Evolutionary conservation across 1,284 basidiomycete species (phyloP), one percentile per base, ranked within the genome.

Genomic region (Volvariella volvacea): DNA sequence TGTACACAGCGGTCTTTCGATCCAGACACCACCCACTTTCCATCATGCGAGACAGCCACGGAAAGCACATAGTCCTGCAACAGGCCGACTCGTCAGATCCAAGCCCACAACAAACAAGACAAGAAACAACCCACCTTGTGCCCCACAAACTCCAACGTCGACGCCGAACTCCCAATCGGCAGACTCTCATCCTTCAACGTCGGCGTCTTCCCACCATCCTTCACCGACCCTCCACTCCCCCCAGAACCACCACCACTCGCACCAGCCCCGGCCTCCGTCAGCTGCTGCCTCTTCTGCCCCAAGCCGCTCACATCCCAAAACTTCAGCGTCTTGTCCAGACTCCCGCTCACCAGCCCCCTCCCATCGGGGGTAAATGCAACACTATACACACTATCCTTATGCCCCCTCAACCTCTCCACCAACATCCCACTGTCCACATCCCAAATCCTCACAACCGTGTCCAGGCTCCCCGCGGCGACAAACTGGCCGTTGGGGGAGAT

Each of bases 291-390:
- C 25, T 28, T 28, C 25, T 28, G 25, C 25, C 6, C 25, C 25
- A 28, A 28, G 6, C 25, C 25, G 12, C 25, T 28, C 25, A 95
- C 74, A 60, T 93, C 90, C 90, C 93, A 95, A 46, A 88, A 82
- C 62, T 93, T 91, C 48, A 95, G 62, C 39, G 88, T 92, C 71
- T 89, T 88, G 60, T 96, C 92, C 53, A 95, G 68, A 51, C 85
- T 89, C 19, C 92, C 92, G 45, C 85, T 89, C 8, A 95, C 83
- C 43, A 95, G 68, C 3, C 80, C 80, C 55, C 77, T 82, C 16
- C 92, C 90, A 54, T 92, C 90, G 0, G 90, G 90, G 0, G 89
- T 89, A 61, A 94, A 95, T 15, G 83, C 84, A 19, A 95, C 91
- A 34, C 91, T 82, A 44, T 88, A 92, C 40, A 95, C 90, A 48